Evolutionary conservation across 2,329 filamentous ascomycete genomes (phyloP).

Genomic region (Scytalidium sp.): DNA sequence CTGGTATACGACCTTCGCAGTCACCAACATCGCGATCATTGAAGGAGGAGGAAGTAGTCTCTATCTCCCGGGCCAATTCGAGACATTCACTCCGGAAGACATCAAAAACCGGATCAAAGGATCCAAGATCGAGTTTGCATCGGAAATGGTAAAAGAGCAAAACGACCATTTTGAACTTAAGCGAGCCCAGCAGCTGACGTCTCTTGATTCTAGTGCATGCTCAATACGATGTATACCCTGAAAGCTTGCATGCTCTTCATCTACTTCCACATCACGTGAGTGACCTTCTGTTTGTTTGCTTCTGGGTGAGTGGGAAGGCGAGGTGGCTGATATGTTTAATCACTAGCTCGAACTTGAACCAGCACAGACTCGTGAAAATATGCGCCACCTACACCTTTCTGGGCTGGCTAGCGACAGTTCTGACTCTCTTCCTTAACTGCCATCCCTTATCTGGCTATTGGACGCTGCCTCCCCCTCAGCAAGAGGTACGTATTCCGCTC

Average conservation of each 20-base stretch:
- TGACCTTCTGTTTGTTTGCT: conserved; percentile 6
- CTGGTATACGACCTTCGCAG: conserved; percentile 37
- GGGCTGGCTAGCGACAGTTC: conserved; percentile 48
- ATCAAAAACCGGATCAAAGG: conserved; percentile 43
- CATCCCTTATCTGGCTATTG: conserved; percentile 53
- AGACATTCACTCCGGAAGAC: conserved; percentile 32
- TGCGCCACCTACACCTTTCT: conserved; percentile 43
- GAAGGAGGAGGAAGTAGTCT: conserved; percentile 40
- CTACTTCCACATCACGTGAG: conserved; percentile 52
- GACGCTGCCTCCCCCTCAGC: conserved; percentile 46
- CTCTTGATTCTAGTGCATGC: conserved; percentile 25
- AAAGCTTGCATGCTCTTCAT: conserved; percentile 56
- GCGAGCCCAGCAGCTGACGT: neutral
- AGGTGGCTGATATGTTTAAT: neutral
- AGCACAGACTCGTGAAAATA: conserved; percentile 44
- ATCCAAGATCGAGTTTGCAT: conserved; percentile 60
- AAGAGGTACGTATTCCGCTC: conserved; percentile 29
- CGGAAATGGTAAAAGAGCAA: conserved; percentile 51
- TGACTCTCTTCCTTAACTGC: conserved; percentile 46
- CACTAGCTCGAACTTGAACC: conserved; percentile 37
- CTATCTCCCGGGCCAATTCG: conserved; percentile 32
- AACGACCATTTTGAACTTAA: neutral
- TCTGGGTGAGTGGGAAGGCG: neutral
- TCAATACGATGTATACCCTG: conserved; percentile 52
- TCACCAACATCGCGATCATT: conserved; percentile 38